Percentiles rank a stretch among this genome's conserved stretches.
These are phyloP conservation scores for Aristolochia fimbriata DNA, from an alignment of 164 flowering plant species.

Conservation along the genomic window DNA sequence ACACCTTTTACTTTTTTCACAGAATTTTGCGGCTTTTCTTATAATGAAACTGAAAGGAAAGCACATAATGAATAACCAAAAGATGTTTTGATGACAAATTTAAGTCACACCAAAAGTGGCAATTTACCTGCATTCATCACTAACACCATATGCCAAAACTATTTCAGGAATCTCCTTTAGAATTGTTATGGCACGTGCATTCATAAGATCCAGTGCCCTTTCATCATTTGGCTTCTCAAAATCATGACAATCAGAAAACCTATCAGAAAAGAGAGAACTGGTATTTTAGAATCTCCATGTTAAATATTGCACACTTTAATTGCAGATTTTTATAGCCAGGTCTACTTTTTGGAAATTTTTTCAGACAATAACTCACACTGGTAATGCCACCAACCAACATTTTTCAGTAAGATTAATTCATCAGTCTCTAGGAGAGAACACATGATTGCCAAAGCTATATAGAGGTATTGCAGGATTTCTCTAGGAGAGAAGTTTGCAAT, in stretches of 20 bases:
- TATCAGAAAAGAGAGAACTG: too few relatives aligned
- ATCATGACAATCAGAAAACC: constrained; percentile 46
- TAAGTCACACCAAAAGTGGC: neutral
- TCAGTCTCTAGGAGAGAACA: too few relatives aligned
- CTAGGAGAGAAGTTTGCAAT: too few relatives aligned
- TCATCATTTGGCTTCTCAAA: constrained; percentile 88
- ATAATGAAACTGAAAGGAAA: constrained; percentile 57
- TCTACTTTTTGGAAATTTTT: too few relatives aligned
- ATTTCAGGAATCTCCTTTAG: constrained; percentile 63
- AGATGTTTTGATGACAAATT: neutral
- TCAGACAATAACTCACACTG: too few relatives aligned
- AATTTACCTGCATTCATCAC: constrained; percentile 83
- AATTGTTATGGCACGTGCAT: constrained; percentile 65
- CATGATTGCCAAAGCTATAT: too few relatives aligned
- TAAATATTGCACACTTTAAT: too few relatives aligned
- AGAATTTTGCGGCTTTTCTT: constrained; percentile 45
- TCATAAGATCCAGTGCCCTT: constrained; percentile 72
- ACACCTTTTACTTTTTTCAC: constrained; percentile 56
- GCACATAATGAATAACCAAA: neutral
- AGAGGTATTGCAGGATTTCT: too few relatives aligned
- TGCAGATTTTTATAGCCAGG: too few relatives aligned
- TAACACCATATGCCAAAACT: constrained; percentile 69
- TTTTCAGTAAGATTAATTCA: too few relatives aligned
- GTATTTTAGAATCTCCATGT: too few relatives aligned
- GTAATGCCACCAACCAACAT: too few relatives aligned